Percentiles rank a stretch among this genome's conserved stretches.
Conservation (phyloP, 1,139 yeast species). For the Hyphopichia fennica region DNA sequence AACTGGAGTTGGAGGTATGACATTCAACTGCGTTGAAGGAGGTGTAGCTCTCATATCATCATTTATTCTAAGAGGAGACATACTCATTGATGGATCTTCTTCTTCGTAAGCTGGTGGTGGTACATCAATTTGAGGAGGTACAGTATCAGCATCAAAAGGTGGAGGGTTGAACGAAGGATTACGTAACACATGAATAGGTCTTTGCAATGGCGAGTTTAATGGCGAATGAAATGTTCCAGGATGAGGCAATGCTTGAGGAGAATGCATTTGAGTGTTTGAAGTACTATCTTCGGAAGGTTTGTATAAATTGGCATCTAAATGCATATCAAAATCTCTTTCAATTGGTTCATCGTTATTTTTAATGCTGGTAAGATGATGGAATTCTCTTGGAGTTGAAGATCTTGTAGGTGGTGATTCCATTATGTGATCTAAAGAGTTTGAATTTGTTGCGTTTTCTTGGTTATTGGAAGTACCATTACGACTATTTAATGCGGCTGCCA, state of each 20-base stretch:
- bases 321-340: slow-evolving; percentile 43
- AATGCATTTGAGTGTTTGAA: slow-evolving; percentile 34
- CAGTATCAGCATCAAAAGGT: slow-evolving; percentile 35
- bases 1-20: slow-evolving; percentile 3
- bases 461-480: background rate
- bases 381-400: slow-evolving; percentile 13
- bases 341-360: slow-evolving; percentile 38
- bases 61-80: slow-evolving; percentile 34
- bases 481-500: background rate
- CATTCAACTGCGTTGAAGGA: slow-evolving; percentile 1
- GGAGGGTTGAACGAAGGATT: slow-evolving; percentile 45
- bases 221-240: slow-evolving; percentile 43
- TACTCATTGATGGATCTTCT: slow-evolving; percentile 14
- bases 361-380: slow-evolving; percentile 29
- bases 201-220: slow-evolving; percentile 25
- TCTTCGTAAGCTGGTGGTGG: slow-evolving; percentile 46
- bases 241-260: slow-evolving; percentile 61
- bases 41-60: slow-evolving; percentile 1
- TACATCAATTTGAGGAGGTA: slow-evolving; percentile 21
- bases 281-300: slow-evolving; percentile 45
- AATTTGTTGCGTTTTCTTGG: too few species aligned
- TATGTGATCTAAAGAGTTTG: slow-evolving; percentile 10
- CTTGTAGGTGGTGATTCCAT: slow-evolving; percentile 5
- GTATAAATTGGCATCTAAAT: slow-evolving; percentile 60
- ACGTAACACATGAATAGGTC: slow-evolving; percentile 38